phyloP scores from a whole-genome alignment of 2,329 filamentous ascomycete species.

The Microcyclospora tardicrescens region DNA sequence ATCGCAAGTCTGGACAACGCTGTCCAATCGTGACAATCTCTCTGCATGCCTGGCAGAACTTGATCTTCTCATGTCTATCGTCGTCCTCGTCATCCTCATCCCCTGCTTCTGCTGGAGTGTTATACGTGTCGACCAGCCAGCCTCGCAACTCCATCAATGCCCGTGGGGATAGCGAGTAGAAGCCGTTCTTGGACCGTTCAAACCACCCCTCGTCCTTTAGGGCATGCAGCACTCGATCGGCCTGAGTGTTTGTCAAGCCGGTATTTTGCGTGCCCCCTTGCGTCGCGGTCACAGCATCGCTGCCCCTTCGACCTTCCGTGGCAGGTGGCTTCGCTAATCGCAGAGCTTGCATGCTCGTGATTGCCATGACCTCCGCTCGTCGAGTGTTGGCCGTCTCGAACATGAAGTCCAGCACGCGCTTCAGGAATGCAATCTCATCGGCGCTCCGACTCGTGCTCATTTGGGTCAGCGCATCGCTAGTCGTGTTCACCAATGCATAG shows the following conservation, averaged over 20 bases:
- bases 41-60: constrained; percentile 75
- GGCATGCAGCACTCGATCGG: constrained; percentile 55
- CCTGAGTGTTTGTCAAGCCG: constrained; percentile 60
- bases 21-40: constrained; percentile 79
- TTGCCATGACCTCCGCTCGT: constrained; percentile 69
- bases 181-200: constrained; percentile 56
- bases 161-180: constrained; percentile 63
- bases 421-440: constrained; percentile 83
- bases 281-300: constrained; percentile 8
- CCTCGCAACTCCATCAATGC: constrained; percentile 71
- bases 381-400: constrained; percentile 78
- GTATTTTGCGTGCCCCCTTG: constrained; percentile 11
- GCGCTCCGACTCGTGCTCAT: constrained; percentile 67
- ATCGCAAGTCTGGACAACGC: constrained; percentile 58
- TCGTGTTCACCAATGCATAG: constrained; percentile 78
- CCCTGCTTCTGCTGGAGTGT: constrained; percentile 50
- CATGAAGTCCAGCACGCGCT: constrained; percentile 77
- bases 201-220: constrained; percentile 78
- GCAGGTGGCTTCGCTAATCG: constrained; percentile 43
- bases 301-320: constrained; percentile 19
- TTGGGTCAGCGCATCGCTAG: constrained; percentile 73
- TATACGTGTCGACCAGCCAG: constrained; percentile 84
- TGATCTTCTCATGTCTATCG: constrained; percentile 54
- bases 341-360: constrained; percentile 66
- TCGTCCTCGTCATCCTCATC: constrained; percentile 33